phyloP scores from a whole-genome alignment of 1,139 yeast genomes.

The Pichia sp. region DNA sequence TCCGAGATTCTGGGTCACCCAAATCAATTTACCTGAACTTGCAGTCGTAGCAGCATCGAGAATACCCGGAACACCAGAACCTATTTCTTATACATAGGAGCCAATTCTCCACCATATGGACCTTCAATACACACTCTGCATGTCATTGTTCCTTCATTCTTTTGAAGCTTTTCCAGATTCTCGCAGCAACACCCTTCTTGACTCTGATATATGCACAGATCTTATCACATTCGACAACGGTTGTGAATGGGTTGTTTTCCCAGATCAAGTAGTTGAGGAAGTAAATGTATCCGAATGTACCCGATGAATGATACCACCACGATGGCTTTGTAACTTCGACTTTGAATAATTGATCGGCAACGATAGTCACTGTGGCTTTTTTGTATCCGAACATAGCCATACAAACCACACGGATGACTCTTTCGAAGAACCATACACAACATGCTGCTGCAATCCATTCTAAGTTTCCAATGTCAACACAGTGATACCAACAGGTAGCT shows the following conservation, averaged over 20 bases:
- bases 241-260: conserved; percentile 43
- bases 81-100: conserved; percentile 42
- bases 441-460: conserved; percentile 43
- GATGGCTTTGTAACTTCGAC: conserved; percentile 41
- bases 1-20: conserved; percentile 11
- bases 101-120: conserved; percentile 48
- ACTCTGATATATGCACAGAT: conserved; percentile 35
- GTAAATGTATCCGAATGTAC: conserved; percentile 46
- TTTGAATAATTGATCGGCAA: conserved; percentile 40
- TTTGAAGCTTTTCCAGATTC: conserved; percentile 24
- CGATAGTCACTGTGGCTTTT: conserved; percentile 22
- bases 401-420: conserved; percentile 36
- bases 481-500: conserved; percentile 41
- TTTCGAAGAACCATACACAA: conserved; percentile 39
- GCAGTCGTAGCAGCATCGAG: conserved; percentile 1
- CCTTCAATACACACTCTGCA: conserved; percentile 53
- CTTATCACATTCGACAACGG: conserved; percentile 23
- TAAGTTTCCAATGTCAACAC: conserved; percentile 41
- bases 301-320: conserved; percentile 36
- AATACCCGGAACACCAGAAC: conserved; percentile 36
- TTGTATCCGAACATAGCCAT: conserved; percentile 40
- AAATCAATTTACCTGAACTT: conserved; percentile 7
- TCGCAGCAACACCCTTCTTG: conserved; percentile 32
- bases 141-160: conserved; percentile 17
- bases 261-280: conserved; percentile 24